Conservation (phyloP, 2,329 filamentous ascomycete genomes). For the Colletotrichum sp. region DNA sequence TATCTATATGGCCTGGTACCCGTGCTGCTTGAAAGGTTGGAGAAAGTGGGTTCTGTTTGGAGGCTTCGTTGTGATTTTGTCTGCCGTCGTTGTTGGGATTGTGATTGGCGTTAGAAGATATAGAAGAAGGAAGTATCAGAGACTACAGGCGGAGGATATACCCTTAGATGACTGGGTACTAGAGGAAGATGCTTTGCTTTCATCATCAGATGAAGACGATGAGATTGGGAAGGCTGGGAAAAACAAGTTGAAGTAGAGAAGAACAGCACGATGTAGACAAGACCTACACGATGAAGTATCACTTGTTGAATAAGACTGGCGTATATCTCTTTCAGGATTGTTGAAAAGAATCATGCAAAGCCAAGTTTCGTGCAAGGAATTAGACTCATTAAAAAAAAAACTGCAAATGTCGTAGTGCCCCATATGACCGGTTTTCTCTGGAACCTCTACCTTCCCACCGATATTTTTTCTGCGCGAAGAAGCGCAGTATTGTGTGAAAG, state of each 20-base stretch:
- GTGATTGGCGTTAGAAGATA: conserved; percentile 13
- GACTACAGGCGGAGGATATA: conserved; percentile 27
- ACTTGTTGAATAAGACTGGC: neutral
- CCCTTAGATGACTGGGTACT: conserved; percentile 39
- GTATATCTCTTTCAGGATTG: neutral
- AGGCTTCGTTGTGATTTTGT: conserved; percentile 14
- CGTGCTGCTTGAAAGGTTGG: conserved; percentile 39
- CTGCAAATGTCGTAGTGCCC: neutral
- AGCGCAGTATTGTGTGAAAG: neutral
- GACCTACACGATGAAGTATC: accelerated
- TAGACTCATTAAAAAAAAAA: accelerated
- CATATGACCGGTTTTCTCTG: neutral
- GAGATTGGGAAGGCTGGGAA: neutral
- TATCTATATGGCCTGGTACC: conserved; percentile 34
- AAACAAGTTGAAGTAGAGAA: neutral
- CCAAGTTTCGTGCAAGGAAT: accelerated
- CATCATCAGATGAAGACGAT: conserved; percentile 1
- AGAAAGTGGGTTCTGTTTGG: conserved; percentile 31
- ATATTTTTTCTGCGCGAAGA: neutral
- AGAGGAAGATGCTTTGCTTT: neutral
- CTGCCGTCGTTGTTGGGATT: neutral
- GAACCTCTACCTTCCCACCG: neutral
- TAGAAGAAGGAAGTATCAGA: conserved; percentile 23
- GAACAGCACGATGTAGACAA: neutral
- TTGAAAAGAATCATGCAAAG: accelerated